Evolutionary conservation across 176 grass and related monocot genomes (phyloP).

Genomic region (Musa troglodytarum): DNA sequence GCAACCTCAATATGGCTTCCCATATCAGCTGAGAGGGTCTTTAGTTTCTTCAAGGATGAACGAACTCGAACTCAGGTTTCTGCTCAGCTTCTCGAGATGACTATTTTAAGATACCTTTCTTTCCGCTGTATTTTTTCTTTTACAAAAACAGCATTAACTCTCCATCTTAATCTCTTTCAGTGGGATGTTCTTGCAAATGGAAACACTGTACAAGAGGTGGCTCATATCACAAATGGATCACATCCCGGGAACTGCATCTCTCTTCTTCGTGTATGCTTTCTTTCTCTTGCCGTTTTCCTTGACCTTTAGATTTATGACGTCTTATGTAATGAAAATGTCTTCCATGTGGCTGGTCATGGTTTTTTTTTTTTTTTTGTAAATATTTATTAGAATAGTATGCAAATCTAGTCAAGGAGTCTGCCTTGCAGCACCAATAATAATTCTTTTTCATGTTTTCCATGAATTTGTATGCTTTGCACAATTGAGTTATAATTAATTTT

Average conservation of each 20-base stretch:
- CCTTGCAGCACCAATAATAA: neutral
- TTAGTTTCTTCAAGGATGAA: conserved; percentile 75
- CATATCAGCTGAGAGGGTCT: conserved; percentile 53
- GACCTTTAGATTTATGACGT: too few relatives aligned
- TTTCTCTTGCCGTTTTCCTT: neutral
- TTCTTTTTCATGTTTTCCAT: neutral
- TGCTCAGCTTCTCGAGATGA: too few relatives aligned
- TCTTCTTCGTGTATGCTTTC: conserved; percentile 50
- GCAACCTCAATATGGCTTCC: conserved; percentile 83
- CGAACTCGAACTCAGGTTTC: conserved; percentile 55
- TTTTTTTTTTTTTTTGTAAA: too few relatives aligned
- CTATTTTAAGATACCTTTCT: too few relatives aligned
- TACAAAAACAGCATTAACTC: neutral
- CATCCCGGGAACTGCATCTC: conserved; percentile 86
- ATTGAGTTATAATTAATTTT: neutral
- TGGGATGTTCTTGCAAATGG: conserved; percentile 79
- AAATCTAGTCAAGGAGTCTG: too few relatives aligned
- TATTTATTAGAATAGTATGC: too few relatives aligned
- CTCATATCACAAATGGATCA: conserved; percentile 50
- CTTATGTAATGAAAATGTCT: too few relatives aligned
- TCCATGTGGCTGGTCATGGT: too few relatives aligned
- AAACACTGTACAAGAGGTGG: conserved; percentile 72
- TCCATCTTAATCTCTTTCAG: conserved; percentile 25
- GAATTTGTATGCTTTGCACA: neutral
- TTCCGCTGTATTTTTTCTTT: neutral